Base-by-base conservation (phyloP, 83 land plant species). In the Diphasiastrum complanatum region DNA sequence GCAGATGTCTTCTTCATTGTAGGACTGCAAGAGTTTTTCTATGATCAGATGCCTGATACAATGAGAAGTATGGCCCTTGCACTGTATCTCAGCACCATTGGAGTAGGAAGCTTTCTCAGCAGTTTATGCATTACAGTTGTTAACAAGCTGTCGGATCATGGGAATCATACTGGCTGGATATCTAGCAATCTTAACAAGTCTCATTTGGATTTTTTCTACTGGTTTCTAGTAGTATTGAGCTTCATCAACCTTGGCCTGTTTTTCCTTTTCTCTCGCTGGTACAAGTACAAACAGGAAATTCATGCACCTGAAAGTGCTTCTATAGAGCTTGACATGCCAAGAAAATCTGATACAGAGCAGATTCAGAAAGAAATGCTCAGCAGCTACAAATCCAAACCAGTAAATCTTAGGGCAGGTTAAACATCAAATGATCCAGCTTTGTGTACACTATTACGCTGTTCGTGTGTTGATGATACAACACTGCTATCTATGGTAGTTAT, bases 1-100 rank as follows among this genome's bases (percentile, higher is more conserved):
- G 74, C 87, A 5, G 91, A 86, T 34, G 80, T 83, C 5, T 86
- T 86, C 66, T 75, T 83, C 0, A 83, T 78, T 6, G 76, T 86
- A 8, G 91, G 91, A 1, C 75, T 83, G 81, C 87, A 86, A 56
- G 90, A 85, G 61, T 86, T 75, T 59, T 86, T 86, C 45, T 86
- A 86, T 62, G 30, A 63, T 19, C 80, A 80, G 47, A 83, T 86
- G 56, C 91, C 83, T 25, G 37, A 54, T 0, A 78, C 67, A 33
- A 78, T 86, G 82, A 80, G 78, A 48, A 83, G 82, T n/a, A 57
- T 80, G 37, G 91, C 79, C 4, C 72, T 83, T 24, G 82, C 80
- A 0, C 45, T 86, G 0, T 83, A 78, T 45, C 66, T 73, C 0
- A 83, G 87, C 54, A 84, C 80, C 4, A 78, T 75, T 29, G 91